Evolutionary conservation across 1,284 basidiomycete genomes (phyloP).

Genomic region (Melampsora occidentalis): DNA sequence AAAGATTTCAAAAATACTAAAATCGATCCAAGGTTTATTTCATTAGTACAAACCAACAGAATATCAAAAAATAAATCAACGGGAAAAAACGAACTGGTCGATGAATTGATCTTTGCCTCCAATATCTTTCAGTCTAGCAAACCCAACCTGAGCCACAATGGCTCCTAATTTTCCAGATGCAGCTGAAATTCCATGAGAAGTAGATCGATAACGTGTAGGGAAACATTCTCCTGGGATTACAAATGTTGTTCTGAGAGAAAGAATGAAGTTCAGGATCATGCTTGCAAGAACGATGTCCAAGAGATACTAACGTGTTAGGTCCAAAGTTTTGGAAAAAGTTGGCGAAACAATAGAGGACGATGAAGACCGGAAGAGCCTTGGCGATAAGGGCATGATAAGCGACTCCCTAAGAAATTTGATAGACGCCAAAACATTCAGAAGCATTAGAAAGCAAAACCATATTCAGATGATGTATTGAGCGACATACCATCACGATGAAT

Average conservation of each 20-base stretch:
- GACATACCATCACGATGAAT: constrained; percentile 63
- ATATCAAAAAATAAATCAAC: neutral
- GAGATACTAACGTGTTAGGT: constrained; percentile 21
- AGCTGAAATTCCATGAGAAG: constrained; percentile 78
- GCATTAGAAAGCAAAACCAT: constrained; percentile 64
- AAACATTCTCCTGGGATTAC: constrained; percentile 40
- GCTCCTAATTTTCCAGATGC: constrained; percentile 75
- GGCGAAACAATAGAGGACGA: constrained; percentile 60
- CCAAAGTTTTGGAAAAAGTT: constrained; percentile 58
- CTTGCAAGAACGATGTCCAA: neutral
- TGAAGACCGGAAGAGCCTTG: constrained; percentile 55
- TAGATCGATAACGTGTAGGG: constrained; percentile 63
- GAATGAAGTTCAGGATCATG: neutral
- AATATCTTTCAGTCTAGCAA: constrained; percentile 41
- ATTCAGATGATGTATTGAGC: constrained; percentile 62
- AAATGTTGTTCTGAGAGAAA: constrained; percentile 11
- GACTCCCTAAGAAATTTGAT: constrained; percentile 62
- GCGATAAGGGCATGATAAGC: constrained; percentile 60
- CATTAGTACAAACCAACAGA: neutral
- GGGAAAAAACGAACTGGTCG: constrained; percentile 14
- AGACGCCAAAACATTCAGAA: constrained; percentile 55
- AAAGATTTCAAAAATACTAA: constrained; percentile 40
- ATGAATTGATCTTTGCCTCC: constrained; percentile 33
- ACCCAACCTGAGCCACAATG: constrained; percentile 69
- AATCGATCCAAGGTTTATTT: neutral